Conservation (phyloP, 257 asterid species). For the Ophiorrhiza pumila region DNA sequence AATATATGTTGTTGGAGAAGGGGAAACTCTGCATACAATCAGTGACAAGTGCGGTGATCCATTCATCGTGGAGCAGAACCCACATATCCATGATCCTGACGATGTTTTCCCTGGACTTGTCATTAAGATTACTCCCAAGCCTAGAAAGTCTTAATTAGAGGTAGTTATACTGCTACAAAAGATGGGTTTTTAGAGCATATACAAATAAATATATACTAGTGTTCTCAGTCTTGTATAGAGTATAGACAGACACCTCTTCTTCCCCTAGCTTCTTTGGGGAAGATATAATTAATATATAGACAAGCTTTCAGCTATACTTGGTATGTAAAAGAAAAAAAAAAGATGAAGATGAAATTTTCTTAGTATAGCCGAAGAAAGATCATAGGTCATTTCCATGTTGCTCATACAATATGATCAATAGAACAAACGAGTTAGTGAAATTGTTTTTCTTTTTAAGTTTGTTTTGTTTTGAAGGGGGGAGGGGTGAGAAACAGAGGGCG, state of each 20-base stretch:
- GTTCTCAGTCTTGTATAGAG: no score
- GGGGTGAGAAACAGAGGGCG: no score
- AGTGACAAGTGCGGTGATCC: slow-evolving; percentile 22
- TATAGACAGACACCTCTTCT: no score
- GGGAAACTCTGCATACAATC: slow-evolving; percentile 29
- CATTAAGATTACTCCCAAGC: slow-evolving; percentile 26
- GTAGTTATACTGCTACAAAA: no score
- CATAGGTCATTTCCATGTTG: background rate
- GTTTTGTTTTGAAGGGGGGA: no score
- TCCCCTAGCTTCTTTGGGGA: background rate
- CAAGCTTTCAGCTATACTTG: background rate
- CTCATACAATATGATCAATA: background rate
- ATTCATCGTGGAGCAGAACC: slow-evolving; percentile 26
- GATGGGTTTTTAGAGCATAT: background rate
- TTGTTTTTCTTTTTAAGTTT: background rate
- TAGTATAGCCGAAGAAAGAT: background rate
- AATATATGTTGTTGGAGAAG: slow-evolving; percentile 29
- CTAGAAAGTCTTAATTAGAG: background rate
- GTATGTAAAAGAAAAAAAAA: background rate
- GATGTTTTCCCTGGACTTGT: slow-evolving; percentile 35
- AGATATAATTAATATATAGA: background rate
- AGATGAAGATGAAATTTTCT: background rate
- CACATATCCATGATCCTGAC: slow-evolving; percentile 27
- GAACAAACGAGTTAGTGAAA: background rate
- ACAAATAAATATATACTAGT: background rate